Percentiles rank a stretch among this genome's conserved stretches.
These are phyloP conservation scores for Ziziphus jujuba DNA, from an alignment of 306 rosid species.

Conservation along the genomic window DNA sequence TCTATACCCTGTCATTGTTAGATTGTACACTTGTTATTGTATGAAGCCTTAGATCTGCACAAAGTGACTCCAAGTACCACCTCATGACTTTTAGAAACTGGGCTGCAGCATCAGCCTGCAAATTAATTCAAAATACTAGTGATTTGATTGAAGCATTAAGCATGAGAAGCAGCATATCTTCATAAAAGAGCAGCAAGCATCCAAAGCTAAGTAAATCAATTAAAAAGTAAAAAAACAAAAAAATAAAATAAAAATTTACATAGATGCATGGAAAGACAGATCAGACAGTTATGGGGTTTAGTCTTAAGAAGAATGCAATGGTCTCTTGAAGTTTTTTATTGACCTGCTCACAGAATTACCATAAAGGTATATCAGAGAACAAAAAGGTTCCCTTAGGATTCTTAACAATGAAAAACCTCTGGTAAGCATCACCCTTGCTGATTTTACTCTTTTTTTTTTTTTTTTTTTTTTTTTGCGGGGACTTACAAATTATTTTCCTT, in stretches of 20 bases:
- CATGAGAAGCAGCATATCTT: background rate
- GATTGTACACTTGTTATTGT: constrained; percentile 90
- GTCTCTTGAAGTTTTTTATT: too few species aligned
- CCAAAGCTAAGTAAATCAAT: background rate
- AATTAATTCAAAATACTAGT: constrained; percentile 29
- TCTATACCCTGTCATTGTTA: constrained; percentile 73
- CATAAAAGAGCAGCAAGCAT: background rate
- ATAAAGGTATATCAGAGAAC: too few species aligned
- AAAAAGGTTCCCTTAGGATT: background rate
- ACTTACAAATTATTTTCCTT: too few species aligned
- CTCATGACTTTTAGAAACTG: constrained; percentile 62
- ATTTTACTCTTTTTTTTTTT: too few species aligned
- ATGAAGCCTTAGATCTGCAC: constrained; percentile 69
- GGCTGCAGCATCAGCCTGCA: constrained; percentile 69
- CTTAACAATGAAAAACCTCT: too few species aligned
- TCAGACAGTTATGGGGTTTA: too few species aligned
- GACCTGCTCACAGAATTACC: too few species aligned
- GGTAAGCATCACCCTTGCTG: too few species aligned
- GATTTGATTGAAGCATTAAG: constrained; percentile 12
- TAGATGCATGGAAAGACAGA: too few species aligned
- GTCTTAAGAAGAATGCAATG: too few species aligned
- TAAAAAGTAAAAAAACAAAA: too few species aligned
- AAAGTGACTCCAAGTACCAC: constrained; percentile 79
- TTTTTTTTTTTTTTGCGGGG: background rate
- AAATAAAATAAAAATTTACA: too few species aligned